Evolutionary conservation across 441 rosid species (phyloP).

Genomic region (California macrophylla): DNA sequence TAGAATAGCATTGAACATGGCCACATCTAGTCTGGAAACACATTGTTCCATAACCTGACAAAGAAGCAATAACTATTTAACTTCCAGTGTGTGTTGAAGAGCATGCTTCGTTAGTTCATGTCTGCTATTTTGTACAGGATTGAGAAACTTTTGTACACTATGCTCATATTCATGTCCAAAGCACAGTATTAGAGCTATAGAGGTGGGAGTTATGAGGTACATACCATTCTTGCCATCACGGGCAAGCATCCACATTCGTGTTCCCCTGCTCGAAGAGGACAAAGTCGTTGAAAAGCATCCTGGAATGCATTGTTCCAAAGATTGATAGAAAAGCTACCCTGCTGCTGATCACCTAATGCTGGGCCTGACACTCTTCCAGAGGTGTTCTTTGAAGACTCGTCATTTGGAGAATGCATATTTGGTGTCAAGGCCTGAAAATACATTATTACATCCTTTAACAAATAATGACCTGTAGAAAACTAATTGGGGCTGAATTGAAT

Average conservation of each 20-base stretch:
- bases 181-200: not conserved
- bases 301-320: conserved; percentile 89
- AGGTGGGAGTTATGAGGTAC: conserved; percentile 5
- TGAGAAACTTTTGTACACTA: not conserved
- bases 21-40: conserved; percentile 85
- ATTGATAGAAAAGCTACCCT: conserved; percentile 60
- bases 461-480: not conserved
- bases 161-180: not conserved
- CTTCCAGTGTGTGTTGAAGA: conserved; percentile 4
- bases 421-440: conserved; percentile 72
- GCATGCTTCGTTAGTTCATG: not conserved
- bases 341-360: conserved; percentile 37
- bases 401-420: conserved; percentile 66
- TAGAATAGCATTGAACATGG: conserved; percentile 95
- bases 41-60: conserved; percentile 88
- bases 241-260: conserved; percentile 90
- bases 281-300: conserved; percentile 89
- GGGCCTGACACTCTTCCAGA: conserved; percentile 34
- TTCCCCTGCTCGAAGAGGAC: conserved; percentile 92
- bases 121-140: not conserved
- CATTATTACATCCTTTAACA: conserved; percentile 2
- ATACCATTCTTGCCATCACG: conserved; percentile 69
- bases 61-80: conserved; percentile 12
- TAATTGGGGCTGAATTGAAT: not conserved
- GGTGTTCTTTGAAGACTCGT: conserved; percentile 37